phyloP scores from a whole-genome alignment of 768 basidiomycete species.

The Coprinellus micaceus region DNA sequence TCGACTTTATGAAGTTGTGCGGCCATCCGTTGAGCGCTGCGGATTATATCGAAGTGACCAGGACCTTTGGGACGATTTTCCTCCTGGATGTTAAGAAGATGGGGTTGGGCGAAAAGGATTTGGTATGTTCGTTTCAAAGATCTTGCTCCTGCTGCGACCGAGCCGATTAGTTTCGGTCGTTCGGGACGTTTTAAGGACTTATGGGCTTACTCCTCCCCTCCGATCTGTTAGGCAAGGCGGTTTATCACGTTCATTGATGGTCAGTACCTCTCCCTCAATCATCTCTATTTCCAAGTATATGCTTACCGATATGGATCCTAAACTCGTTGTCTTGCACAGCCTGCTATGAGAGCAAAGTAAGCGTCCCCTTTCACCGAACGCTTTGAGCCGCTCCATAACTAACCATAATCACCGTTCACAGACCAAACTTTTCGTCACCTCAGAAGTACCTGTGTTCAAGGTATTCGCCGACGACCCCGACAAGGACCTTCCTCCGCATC shows the following conservation, averaged over 20 bases:
- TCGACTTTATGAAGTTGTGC: slow-evolving; percentile 83
- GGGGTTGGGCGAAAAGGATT: slow-evolving; percentile 82
- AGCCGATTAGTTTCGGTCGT: not conserved
- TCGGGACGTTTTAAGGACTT: no score
- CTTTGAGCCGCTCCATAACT: not conserved
- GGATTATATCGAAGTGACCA: slow-evolving; percentile 93
- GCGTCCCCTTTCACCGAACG: slow-evolving; percentile 3
- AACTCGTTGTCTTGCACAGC: slow-evolving; percentile 38
- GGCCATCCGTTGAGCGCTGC: slow-evolving; percentile 88
- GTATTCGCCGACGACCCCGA: slow-evolving; percentile 77
- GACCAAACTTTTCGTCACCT: slow-evolving; percentile 90
- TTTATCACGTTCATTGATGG: slow-evolving; percentile 99
- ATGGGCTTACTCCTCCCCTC: not conserved
- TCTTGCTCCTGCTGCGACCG: not conserved
- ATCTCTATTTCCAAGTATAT: no score
- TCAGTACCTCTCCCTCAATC: slow-evolving; percentile 27
- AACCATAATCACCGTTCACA: slow-evolving; percentile 24
- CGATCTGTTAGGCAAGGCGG: slow-evolving; percentile 68
- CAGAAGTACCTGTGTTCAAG: slow-evolving; percentile 86
- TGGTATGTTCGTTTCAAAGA: slow-evolving; percentile 40
- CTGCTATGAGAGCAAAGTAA: slow-evolving; percentile 87
- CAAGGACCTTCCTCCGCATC: slow-evolving; percentile 30
- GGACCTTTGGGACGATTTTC: slow-evolving; percentile 84
- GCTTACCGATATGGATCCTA: no score
- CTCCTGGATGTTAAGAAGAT: slow-evolving; percentile 85